These are phyloP conservation scores for Syzygium aqueum DNA, from an alignment of 345 rosid genomes.

Conservation along the genomic window DNA sequence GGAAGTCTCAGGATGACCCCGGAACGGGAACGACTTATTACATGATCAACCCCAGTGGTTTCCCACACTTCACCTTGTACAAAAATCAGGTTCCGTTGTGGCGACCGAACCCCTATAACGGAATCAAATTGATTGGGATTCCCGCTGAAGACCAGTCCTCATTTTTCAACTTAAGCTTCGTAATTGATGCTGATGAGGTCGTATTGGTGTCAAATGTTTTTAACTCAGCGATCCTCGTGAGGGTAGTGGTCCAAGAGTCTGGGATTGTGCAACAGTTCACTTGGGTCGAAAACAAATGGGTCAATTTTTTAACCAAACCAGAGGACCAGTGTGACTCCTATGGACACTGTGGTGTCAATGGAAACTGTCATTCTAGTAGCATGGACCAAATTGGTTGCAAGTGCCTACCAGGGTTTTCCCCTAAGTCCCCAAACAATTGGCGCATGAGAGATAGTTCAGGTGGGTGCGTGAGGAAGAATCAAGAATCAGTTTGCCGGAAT, in stretches of 20 bases:
- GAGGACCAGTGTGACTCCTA: constrained; percentile 1
- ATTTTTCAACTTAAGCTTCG: not conserved
- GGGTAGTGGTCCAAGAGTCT: not conserved
- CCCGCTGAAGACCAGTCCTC: not conserved
- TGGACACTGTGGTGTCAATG: constrained; percentile 1
- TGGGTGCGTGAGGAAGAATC: constrained; percentile 18
- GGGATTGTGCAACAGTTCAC: not conserved
- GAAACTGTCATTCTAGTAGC: not conserved
- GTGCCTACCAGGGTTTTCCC: constrained; percentile 21
- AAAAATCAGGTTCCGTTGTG: not conserved
- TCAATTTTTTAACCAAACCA: not conserved
- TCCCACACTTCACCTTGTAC: constrained; percentile 14
- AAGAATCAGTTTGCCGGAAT: not conserved
- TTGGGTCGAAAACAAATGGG: not conserved
- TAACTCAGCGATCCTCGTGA: no score
- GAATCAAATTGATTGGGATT: not conserved
- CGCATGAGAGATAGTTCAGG: constrained; percentile 6
- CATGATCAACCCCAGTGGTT: constrained; percentile 9
- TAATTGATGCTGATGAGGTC: not conserved
- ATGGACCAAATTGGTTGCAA: not conserved
- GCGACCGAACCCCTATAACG: not conserved
- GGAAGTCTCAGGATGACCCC: constrained; percentile 21
- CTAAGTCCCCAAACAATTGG: constrained; percentile 10
- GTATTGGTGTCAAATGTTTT: not conserved
- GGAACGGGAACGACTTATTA: constrained; percentile 6